Conservation (phyloP, 352 stramenopile genomes). For the Phytophthora melonis region DNA sequence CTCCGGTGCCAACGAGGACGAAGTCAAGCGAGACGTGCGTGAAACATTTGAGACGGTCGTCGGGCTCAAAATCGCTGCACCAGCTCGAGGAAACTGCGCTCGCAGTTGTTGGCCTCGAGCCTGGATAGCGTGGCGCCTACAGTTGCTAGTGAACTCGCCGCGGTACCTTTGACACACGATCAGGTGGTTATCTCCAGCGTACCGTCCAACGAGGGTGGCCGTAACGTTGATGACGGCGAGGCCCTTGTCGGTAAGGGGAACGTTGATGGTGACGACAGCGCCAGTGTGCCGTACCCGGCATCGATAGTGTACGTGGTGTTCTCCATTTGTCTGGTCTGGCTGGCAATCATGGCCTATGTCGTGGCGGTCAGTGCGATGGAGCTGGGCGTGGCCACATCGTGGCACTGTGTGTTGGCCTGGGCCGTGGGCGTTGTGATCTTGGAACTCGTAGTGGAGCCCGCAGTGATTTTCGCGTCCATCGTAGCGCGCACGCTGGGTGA, state of each 20-base stretch:
- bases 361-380: constrained; percentile 55
- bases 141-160: constrained; percentile 57
- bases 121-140: constrained; percentile 62
- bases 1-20: constrained; percentile 7
- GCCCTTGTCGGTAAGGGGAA: neutral
- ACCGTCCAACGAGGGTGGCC: neutral
- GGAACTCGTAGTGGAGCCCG: constrained; percentile 58
- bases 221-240: neutral
- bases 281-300: constrained; percentile 68
- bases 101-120: constrained; percentile 63
- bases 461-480: constrained; percentile 59
- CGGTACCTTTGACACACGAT: constrained; percentile 28
- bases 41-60: constrained; percentile 79
- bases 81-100: constrained; percentile 72
- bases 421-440: constrained; percentile 56
- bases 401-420: constrained; percentile 65
- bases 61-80: constrained; percentile 76
- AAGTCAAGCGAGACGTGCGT: constrained; percentile 43
- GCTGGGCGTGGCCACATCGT: constrained; percentile 58
- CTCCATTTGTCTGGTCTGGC: constrained; percentile 49
- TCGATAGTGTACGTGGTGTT: constrained; percentile 74
- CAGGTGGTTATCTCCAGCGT: constrained; percentile 14
- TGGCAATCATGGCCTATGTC: constrained; percentile 51
- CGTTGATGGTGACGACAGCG: constrained; percentile 18
- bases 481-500: constrained; percentile 56